Evolutionary conservation across 1,284 basidiomycete genomes (phyloP).

Genomic region (Lignosus rhinocerotis): DNA sequence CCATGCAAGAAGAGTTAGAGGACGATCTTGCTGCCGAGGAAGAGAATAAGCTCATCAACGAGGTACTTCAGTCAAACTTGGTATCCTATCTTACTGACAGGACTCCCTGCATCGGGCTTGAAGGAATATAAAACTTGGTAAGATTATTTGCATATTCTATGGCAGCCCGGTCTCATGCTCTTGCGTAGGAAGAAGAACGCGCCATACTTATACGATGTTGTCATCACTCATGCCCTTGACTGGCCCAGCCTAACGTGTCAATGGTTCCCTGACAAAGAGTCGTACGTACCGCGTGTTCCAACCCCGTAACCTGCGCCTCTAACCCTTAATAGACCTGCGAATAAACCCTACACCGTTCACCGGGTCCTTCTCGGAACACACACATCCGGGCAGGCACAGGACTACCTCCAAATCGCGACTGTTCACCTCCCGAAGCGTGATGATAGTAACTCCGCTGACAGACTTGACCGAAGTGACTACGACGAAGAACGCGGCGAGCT

Average conservation of each 20-base stretch:
- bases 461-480: constrained; percentile 80
- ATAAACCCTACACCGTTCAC: constrained; percentile 91
- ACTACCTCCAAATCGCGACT: constrained; percentile 95
- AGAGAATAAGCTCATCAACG: constrained; percentile 91
- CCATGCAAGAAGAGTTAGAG: constrained; percentile 71
- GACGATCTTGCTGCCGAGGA: constrained; percentile 81
- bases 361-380: constrained; percentile 96
- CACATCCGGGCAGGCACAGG: constrained; percentile 93
- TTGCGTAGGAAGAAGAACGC: constrained; percentile 90
- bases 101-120: not conserved
- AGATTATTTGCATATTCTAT: constrained; percentile 5
- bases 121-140: constrained; percentile 87
- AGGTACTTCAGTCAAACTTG: constrained; percentile 52
- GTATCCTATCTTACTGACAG: not conserved
- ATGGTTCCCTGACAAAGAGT: constrained; percentile 98
- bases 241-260: constrained; percentile 99
- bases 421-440: constrained; percentile 89
- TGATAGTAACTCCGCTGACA: constrained; percentile 59
- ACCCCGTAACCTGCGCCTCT: not conserved
- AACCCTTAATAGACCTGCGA: constrained; percentile 58
- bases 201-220: constrained; percentile 95
- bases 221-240: constrained; percentile 96
- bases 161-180: constrained; percentile 7
- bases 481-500: constrained; percentile 94
- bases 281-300: constrained; percentile 50